Conservation (phyloP, 306 rosid species). For the Cercis canadensis region DNA sequence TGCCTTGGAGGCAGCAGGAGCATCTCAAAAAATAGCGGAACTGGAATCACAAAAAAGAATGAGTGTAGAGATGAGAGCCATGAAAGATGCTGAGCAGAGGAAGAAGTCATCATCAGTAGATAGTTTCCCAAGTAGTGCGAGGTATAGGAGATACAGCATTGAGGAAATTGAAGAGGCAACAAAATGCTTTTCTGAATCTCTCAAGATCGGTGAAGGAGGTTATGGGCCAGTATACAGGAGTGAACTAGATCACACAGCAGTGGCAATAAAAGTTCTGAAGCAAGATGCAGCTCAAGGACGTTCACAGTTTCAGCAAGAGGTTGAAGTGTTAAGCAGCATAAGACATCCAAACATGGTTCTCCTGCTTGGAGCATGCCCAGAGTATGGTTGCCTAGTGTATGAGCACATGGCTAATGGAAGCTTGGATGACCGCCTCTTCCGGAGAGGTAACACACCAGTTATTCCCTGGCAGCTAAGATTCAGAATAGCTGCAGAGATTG, state of each 20-base stretch:
- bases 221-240: constrained; percentile 80
- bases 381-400: constrained; percentile 81
- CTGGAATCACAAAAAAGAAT: constrained; percentile 67
- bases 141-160: constrained; percentile 71
- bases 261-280: constrained; percentile 76
- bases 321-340: constrained; percentile 77
- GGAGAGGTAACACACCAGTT: constrained; percentile 49
- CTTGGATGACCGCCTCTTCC: constrained; percentile 82
- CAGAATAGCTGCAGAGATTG: constrained; percentile 85
- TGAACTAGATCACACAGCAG: constrained; percentile 78
- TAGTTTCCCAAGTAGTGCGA: constrained; percentile 30
- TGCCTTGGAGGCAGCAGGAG: constrained; percentile 75
- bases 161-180: constrained; percentile 83
- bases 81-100: constrained; percentile 51
- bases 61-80: constrained; percentile 49
- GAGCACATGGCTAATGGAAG: constrained; percentile 90
- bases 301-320: constrained; percentile 86
- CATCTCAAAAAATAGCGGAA: constrained; percentile 59
- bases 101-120: constrained; percentile 15
- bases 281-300: constrained; percentile 86
- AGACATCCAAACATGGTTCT: constrained; percentile 96
- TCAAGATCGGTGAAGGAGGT: constrained; percentile 89
- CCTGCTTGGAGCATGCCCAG: constrained; percentile 90
- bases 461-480: constrained; percentile 87
- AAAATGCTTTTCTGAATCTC: constrained; percentile 40